A percentile compares a stretch with the other conserved stretches of the same genome.
Evolutionary conservation across 257 asterid genomes (phyloP).

Genomic region (Fraxinus anomala): DNA sequence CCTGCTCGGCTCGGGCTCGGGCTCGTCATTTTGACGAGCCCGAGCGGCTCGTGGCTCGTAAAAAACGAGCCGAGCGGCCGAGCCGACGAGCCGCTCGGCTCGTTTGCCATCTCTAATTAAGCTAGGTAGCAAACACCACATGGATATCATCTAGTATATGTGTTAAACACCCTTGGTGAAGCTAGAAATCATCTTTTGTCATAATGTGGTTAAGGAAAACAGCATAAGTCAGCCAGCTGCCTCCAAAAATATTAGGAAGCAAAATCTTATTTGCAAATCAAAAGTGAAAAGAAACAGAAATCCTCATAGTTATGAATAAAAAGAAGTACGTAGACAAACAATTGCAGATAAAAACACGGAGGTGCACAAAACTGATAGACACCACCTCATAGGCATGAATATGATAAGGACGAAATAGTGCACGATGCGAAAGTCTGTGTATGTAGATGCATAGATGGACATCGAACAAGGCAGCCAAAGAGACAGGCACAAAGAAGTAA

Average conservation of each 20-base stretch:
- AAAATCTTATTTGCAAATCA: conserved; percentile 3
- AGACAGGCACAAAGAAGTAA: conserved; percentile 20
- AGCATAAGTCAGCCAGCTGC: conserved; percentile 16
- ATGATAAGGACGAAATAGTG: conserved; percentile 2
- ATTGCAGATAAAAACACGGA: conserved; percentile 18
- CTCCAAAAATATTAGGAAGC: conserved; percentile 18
- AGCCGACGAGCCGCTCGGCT: too few relatives aligned
- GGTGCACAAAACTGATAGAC: neutral
- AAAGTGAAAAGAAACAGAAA: neutral
- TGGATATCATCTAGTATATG: neutral
- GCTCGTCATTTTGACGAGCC: too few relatives aligned
- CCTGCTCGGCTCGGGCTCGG: too few relatives aligned
- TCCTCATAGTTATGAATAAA: neutral
- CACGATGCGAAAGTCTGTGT: neutral
- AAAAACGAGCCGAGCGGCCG: too few relatives aligned
- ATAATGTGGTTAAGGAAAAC: neutral
- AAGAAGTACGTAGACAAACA: neutral
- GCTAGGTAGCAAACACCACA: conserved; percentile 7
- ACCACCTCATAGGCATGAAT: neutral
- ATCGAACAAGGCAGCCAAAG: neutral
- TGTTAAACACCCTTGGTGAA: conserved; percentile 5
- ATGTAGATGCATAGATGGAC: conserved; percentile 2
- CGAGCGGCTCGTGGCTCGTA: too few relatives aligned
- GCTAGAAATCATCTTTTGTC: conserved; percentile 2
- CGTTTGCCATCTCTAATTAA: too few relatives aligned